Conservation (phyloP, 352 stramenopile species). For the Pythium folliculosum region DNA sequence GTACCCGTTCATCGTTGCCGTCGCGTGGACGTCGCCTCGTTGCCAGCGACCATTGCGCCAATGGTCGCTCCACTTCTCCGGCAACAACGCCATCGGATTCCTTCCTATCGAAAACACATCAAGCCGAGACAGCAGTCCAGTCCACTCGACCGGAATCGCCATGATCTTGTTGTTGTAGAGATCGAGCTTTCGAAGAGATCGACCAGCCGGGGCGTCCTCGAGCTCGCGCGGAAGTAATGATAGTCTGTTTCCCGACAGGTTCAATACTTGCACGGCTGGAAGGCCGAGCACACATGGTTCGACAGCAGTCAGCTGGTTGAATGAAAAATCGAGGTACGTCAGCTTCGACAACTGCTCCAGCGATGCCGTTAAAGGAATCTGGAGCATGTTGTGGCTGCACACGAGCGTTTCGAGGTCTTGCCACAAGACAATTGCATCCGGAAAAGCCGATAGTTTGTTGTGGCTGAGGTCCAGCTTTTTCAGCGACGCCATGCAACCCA, state of each 20-base stretch:
- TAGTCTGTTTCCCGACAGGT: slow-evolving; percentile 53
- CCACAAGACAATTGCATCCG: slow-evolving; percentile 52
- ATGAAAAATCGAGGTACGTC: slow-evolving; percentile 59
- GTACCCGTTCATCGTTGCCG: slow-evolving; percentile 54
- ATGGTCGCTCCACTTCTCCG: slow-evolving; percentile 63
- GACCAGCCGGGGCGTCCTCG: slow-evolving; percentile 3
- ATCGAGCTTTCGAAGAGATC: slow-evolving; percentile 54
- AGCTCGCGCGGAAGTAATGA: slow-evolving; percentile 49
- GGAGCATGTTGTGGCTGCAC: slow-evolving; percentile 57
- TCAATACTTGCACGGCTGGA: slow-evolving; percentile 51
- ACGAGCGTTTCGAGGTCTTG: slow-evolving; percentile 39
- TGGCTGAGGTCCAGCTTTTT: slow-evolving; percentile 44
- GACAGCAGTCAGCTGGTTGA: slow-evolving; percentile 50
- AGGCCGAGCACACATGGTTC: slow-evolving; percentile 57
- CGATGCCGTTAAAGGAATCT: slow-evolving; percentile 38
- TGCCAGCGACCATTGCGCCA: slow-evolving; percentile 35
- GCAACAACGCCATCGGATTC: slow-evolving; percentile 58
- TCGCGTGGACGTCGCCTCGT: slow-evolving; percentile 53
- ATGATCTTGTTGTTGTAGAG: slow-evolving; percentile 60
- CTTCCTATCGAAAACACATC: slow-evolving; percentile 56
- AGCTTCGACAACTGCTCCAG: slow-evolving; percentile 35
- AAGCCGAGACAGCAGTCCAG: slow-evolving; percentile 48
- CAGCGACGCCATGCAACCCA: slow-evolving; percentile 54
- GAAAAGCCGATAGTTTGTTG: slow-evolving; percentile 53
- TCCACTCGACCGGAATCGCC: slow-evolving; percentile 58